Conservation (phyloP, 1,284 basidiomycete species). For the Ceratorhiza oryzae-sativae region DNA sequence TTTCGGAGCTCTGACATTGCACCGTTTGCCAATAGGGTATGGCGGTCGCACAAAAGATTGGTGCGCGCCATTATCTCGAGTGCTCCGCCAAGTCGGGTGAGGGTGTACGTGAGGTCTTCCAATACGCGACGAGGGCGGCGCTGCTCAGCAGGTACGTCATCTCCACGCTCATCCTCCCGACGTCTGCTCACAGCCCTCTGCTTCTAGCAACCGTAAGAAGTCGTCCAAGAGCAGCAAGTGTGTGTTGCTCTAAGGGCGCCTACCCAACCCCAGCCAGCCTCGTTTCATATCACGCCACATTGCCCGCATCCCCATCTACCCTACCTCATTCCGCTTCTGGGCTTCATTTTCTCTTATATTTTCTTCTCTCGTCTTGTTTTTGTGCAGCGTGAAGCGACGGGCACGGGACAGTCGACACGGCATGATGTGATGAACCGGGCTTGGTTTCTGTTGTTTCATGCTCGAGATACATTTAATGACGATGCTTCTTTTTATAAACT, state of each 20-base stretch:
- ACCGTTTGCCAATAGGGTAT: constrained; percentile 65
- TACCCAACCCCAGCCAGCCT: not conserved
- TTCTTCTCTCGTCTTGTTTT: constrained; percentile 1
- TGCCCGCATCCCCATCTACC: too few relatives aligned
- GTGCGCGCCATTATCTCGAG: constrained; percentile 87
- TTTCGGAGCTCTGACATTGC: not conserved
- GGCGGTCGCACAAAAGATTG: constrained; percentile 88
- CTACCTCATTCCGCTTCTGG: too few relatives aligned
- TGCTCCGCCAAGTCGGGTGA: constrained; percentile 90
- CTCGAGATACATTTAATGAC: constrained; percentile 19
- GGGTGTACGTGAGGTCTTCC: constrained; percentile 92
- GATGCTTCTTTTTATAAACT: not conserved
- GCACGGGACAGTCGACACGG: constrained; percentile 3
- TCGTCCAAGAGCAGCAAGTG: constrained; percentile 57
- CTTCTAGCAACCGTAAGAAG: constrained; percentile 46
- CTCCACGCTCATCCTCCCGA: constrained; percentile 3
- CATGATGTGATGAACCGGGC: not conserved
- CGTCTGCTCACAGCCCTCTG: not conserved
- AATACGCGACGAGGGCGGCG: constrained; percentile 84
- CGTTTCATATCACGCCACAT: not conserved
- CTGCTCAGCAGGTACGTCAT: constrained; percentile 59
- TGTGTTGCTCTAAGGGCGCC: constrained; percentile 60
- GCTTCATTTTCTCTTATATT: not conserved
- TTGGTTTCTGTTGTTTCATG: constrained; percentile 14
- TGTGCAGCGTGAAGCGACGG: too few relatives aligned